Evolutionary conservation across 305 asterid genomes (phyloP).

Genomic region (Fraxinus latifolia): DNA sequence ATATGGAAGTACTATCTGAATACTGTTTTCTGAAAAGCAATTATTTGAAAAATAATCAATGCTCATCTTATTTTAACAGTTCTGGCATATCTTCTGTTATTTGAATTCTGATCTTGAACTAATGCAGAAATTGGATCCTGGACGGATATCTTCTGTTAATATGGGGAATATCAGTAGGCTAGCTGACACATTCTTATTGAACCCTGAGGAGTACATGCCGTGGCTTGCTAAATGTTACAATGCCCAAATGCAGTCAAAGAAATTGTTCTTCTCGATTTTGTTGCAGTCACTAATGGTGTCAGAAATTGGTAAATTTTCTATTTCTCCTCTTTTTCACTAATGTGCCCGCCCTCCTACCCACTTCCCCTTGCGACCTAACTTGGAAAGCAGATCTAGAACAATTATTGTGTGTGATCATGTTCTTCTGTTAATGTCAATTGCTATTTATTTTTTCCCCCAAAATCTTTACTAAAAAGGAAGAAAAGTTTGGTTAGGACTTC

Average conservation of each 20-base stretch:
- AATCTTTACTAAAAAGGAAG: constrained; percentile 1
- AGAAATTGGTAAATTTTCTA: constrained; percentile 48
- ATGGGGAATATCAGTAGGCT: constrained; percentile 55
- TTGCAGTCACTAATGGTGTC: constrained; percentile 55
- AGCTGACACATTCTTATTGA: constrained; percentile 45
- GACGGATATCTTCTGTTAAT: constrained; percentile 44
- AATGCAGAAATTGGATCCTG: constrained; percentile 58
- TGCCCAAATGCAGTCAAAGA: constrained; percentile 55
- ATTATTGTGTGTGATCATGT: constrained; percentile 1
- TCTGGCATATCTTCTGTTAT: neutral
- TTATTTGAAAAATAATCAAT: neutral
- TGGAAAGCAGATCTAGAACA: neutral
- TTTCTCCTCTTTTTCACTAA: constrained; percentile 5
- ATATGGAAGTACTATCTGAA: neutral
- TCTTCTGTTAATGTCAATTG: neutral
- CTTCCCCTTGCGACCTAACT: neutral
- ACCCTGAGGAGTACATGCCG: constrained; percentile 49
- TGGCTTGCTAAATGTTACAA: constrained; percentile 78
- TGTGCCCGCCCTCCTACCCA: neutral
- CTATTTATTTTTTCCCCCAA: neutral
- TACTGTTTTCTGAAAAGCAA: neutral
- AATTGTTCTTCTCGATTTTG: constrained; percentile 60
- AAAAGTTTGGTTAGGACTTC: neutral
- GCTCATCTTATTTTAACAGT: neutral
- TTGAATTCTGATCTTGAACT: constrained; percentile 18